phyloP scores from a whole-genome alignment of 495 filamentous ascomycete species.

The Lophiotrema nucula region DNA sequence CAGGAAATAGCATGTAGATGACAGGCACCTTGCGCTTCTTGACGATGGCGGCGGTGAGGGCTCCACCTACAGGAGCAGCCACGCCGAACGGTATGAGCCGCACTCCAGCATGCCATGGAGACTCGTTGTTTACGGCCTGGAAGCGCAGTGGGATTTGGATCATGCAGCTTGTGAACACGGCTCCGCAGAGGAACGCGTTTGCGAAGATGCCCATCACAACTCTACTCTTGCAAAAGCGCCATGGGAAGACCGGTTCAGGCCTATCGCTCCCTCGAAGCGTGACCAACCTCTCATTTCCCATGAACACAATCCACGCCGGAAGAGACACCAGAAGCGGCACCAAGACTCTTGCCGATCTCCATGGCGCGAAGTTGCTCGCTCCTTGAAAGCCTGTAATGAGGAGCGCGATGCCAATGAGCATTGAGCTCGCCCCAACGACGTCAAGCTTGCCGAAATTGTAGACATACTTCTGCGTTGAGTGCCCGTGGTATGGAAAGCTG shows the following conservation, averaged over 20 bases:
- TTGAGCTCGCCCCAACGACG: constrained; percentile 9
- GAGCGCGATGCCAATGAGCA: constrained; percentile 14
- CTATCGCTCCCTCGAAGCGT: background rate
- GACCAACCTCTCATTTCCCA: constrained; percentile 2
- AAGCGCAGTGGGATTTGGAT: constrained; percentile 19
- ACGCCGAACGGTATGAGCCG: constrained; percentile 6
- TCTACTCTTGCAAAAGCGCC: constrained; percentile 20
- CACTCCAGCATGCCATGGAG: constrained; percentile 1
- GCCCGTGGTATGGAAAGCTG: constrained; percentile 17
- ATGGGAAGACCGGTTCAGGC: constrained; percentile 21
- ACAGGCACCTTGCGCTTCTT: background rate
- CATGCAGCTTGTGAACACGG: constrained; percentile 3
- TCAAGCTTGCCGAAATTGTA: constrained; percentile 6
- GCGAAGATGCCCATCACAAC: constrained; percentile 6
- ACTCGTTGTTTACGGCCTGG: constrained; percentile 7
- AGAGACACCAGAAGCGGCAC: constrained; percentile 5
- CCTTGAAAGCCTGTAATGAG: constrained; percentile 26
- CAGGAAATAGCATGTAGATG: constrained; percentile 5
- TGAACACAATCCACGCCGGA: background rate
- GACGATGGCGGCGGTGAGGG: background rate
- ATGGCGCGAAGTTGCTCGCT: constrained; percentile 12
- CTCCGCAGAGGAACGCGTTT: constrained; percentile 14
- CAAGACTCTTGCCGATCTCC: constrained; percentile 15
- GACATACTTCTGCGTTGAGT: background rate
- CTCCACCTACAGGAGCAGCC: background rate